Evolutionary conservation across 2,329 filamentous ascomycete genomes (phyloP), one percentile per base, ranked within the genome.

Genomic region (Fusarium nisikadoi): DNA sequence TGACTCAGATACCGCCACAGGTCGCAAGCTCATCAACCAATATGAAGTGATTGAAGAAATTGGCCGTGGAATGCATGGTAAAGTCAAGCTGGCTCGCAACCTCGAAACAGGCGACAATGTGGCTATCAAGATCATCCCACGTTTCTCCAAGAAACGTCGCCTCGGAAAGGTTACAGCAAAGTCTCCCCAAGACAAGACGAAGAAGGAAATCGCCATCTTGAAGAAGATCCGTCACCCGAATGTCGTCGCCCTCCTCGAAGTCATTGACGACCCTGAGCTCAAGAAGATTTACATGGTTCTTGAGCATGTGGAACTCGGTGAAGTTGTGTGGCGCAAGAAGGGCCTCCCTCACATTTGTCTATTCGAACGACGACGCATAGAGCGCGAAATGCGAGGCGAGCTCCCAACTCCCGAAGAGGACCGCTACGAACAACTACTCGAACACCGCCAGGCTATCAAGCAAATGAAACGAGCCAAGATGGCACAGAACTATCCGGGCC

Each of bases 191-290:
- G 92, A 94, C 81, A 95, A 95, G 85, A 94, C 93, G 62, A 98
- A 97, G 84, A 92, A 93, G 80, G 96, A 99, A 84, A 97, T 99
- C 71, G 96, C 96, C 79, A 98, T 99, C 64, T 86, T 99, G 77
- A 99, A 99, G 82, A 99, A 99, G 85, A 97, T 97, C 59, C 92
- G 95, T 35, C 96, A 99, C 81, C 92, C 94, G n/a, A 98, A 99
- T 78, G 94, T 99, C 43, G 96, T 99, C 70, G 95, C 94, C 76
- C 86, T 99, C 42, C 88, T 98, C 71, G 96, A 99, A 83, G 95
- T 99, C 77, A 98, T 99, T 77, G 96, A 99, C 80, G 96, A 99
- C 80, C 95, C 95, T 4, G 94, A 94, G 77, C 90, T 94, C 65
- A 96, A 97, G 84, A 99, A 99, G 84, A 97, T 99, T 70, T 99